A percentile compares a stretch with the other conserved stretches of the same genome.
These are phyloP conservation scores for Daldinia bambusicola DNA, from an alignment of 495 filamentous ascomycete genomes.

Conservation along the genomic window DNA sequence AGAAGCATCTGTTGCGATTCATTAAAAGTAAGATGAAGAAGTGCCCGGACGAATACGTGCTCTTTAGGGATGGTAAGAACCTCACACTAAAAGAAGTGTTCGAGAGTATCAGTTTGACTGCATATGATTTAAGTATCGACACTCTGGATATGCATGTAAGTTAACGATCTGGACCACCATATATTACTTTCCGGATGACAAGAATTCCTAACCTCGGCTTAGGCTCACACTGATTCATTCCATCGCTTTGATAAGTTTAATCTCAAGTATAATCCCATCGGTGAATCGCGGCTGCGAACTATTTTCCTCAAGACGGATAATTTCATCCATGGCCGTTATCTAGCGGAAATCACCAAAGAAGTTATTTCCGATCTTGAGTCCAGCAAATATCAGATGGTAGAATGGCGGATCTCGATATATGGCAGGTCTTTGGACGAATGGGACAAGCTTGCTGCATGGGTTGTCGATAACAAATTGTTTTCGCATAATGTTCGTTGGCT, in stretches of 20 bases:
- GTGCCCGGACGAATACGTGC: slow-evolving; percentile 89
- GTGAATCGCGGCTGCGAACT: slow-evolving; percentile 91
- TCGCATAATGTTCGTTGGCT: slow-evolving; percentile 98
- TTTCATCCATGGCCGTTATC: slow-evolving; percentile 92
- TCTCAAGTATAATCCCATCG: slow-evolving; percentile 97
- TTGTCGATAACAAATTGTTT: slow-evolving; percentile 98
- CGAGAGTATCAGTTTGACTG: slow-evolving; percentile 94
- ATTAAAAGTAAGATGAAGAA: slow-evolving; percentile 99
- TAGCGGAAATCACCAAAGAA: slow-evolving; percentile 97
- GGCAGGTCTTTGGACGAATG: slow-evolving; percentile 91
- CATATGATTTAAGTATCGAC: slow-evolving; percentile 98
- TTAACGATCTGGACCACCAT: background rate
- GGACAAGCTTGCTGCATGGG: slow-evolving; percentile 98
- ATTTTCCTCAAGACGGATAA: slow-evolving; percentile 99
- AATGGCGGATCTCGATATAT: slow-evolving; percentile 98
- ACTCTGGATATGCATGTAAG: slow-evolving; percentile 97
- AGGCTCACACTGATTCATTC: slow-evolving; percentile 98
- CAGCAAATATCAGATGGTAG: slow-evolving; percentile 99
- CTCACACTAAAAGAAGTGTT: slow-evolving; percentile 93
- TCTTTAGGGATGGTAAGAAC: slow-evolving; percentile 92
- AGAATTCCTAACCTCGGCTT: slow-evolving; percentile 15
- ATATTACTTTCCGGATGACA: background rate
- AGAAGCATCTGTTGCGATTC: slow-evolving; percentile 96
- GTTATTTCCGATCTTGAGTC: slow-evolving; percentile 98
- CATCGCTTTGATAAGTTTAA: slow-evolving; percentile 99